Conservation (phyloP, 164 flowering plant species). For the Stephania cephalantha region DNA sequence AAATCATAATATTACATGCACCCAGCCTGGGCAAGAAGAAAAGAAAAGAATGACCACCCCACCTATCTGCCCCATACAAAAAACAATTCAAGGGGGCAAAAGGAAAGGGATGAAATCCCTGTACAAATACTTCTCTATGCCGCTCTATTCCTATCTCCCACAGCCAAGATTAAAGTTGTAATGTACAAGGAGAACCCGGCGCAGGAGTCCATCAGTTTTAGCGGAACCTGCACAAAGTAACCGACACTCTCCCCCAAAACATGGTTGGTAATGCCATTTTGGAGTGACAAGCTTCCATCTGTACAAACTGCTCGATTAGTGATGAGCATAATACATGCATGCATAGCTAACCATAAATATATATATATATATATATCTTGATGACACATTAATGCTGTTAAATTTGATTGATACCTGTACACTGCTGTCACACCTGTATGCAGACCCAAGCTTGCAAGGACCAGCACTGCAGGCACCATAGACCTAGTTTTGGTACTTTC, state of each 20-base stretch:
- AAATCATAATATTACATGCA: constrained; percentile 31
- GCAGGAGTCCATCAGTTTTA: constrained; percentile 14
- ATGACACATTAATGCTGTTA: neutral
- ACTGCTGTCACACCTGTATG: constrained; percentile 38
- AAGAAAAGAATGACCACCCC: constrained; percentile 23
- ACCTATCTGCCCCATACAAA: constrained; percentile 12
- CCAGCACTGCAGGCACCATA: neutral
- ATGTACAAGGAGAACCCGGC: constrained; percentile 31
- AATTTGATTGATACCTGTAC: constrained; percentile 48
- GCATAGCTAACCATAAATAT: neutral
- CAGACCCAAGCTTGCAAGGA: constrained; percentile 25
- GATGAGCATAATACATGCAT: neutral
- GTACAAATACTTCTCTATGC: constrained; percentile 44
- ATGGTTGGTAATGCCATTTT: neutral
- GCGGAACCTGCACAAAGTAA: constrained; percentile 20
- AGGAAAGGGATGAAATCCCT: constrained; percentile 33
- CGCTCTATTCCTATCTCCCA: constrained; percentile 21
- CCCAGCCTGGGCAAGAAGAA: constrained; percentile 14
- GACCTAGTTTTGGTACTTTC: constrained; percentile 14
- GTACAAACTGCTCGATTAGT: neutral
- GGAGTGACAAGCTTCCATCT: constrained; percentile 19
- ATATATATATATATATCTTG: neutral
- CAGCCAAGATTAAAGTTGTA: constrained; percentile 9
- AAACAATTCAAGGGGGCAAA: constrained; percentile 11
- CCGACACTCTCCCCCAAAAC: constrained; percentile 4